Evolutionary conservation across 305 asterid species (phyloP).

Genomic region (Fraxinus velutina): DNA sequence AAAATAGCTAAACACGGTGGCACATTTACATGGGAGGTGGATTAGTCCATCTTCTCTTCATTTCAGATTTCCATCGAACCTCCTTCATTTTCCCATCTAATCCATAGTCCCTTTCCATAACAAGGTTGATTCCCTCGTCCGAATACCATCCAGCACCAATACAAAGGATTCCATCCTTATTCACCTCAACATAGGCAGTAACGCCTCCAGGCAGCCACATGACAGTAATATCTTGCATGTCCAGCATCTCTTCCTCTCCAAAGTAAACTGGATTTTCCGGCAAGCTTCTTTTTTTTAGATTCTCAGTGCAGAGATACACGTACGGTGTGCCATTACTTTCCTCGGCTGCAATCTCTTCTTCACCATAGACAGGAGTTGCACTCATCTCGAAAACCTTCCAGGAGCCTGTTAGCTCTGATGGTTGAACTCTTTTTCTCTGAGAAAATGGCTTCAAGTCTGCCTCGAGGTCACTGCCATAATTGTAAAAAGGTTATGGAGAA

Average conservation of each 20-base stretch:
- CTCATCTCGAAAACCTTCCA: slow-evolving; percentile 97
- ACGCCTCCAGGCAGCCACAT: slow-evolving; percentile 96
- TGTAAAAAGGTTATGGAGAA: not conserved
- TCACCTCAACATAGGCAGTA: slow-evolving; percentile 83
- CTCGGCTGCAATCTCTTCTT: slow-evolving; percentile 41
- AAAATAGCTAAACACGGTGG: not conserved
- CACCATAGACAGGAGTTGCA: slow-evolving; percentile 70
- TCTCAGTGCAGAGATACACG: slow-evolving; percentile 82
- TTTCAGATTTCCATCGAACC: slow-evolving; percentile 80
- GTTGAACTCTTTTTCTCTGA: slow-evolving; percentile 84
- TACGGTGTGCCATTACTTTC: slow-evolving; percentile 43
- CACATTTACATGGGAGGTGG: slow-evolving; percentile 72
- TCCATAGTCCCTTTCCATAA: slow-evolving; percentile 94
- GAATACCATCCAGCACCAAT: slow-evolving; percentile 97
- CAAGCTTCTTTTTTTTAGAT: slow-evolving; percentile 72
- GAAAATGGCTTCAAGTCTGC: slow-evolving; percentile 79
- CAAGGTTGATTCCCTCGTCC: slow-evolving; percentile 82
- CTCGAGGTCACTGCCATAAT: slow-evolving; percentile 55
- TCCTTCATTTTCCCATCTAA: slow-evolving; percentile 89
- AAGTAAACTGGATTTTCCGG: slow-evolving; percentile 66
- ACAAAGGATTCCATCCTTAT: slow-evolving; percentile 77
- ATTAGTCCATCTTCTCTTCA: slow-evolving; percentile 93
- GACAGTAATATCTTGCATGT: slow-evolving; percentile 74
- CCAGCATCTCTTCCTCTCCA: slow-evolving; percentile 88
- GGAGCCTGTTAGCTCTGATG: slow-evolving; percentile 76